These are phyloP conservation scores for Pulveroboletus sp. DNA, from an alignment of 768 basidiomycete genomes.

Conservation along the genomic window DNA sequence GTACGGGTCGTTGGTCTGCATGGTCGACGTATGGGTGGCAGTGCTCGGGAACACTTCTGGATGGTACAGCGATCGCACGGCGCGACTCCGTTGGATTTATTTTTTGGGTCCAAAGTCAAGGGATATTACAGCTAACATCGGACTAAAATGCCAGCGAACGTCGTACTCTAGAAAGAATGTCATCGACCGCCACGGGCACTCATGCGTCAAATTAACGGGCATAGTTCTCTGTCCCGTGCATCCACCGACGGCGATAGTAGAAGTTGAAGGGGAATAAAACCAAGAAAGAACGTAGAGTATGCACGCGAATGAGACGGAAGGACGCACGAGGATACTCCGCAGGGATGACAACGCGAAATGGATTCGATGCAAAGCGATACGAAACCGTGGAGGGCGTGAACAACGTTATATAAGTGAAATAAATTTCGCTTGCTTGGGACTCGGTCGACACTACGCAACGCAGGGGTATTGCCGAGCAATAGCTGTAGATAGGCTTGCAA, in stretches of 20 bases:
- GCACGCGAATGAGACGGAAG: constrained; percentile 10
- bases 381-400: constrained; percentile 25
- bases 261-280: constrained; percentile 13
- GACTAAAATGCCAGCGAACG: constrained; percentile 25
- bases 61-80: neutral
- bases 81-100: neutral
- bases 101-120: constrained; percentile 15
- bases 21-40: constrained; percentile 14
- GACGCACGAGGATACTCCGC: constrained; percentile 19
- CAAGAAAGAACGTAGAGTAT: constrained; percentile 23
- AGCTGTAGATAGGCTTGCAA: constrained; percentile 30
- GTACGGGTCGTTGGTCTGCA: constrained; percentile 24
- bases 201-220: constrained; percentile 14
- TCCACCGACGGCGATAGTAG: constrained; percentile 4
- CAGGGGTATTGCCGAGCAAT: constrained; percentile 27
- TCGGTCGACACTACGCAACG: constrained; percentile 21
- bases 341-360: constrained; percentile 14
- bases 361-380: constrained; percentile 22
- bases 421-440: constrained; percentile 29
- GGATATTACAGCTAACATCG: constrained; percentile 30
- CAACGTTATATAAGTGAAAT: constrained; percentile 34
- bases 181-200: constrained; percentile 16
- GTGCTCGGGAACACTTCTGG: constrained; percentile 11
- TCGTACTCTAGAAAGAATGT: constrained; percentile 23
- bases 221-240: constrained; percentile 15